These are phyloP conservation scores for Ogataea hybrid DNA, from an alignment of 1,139 yeast species.

Conservation along the genomic window DNA sequence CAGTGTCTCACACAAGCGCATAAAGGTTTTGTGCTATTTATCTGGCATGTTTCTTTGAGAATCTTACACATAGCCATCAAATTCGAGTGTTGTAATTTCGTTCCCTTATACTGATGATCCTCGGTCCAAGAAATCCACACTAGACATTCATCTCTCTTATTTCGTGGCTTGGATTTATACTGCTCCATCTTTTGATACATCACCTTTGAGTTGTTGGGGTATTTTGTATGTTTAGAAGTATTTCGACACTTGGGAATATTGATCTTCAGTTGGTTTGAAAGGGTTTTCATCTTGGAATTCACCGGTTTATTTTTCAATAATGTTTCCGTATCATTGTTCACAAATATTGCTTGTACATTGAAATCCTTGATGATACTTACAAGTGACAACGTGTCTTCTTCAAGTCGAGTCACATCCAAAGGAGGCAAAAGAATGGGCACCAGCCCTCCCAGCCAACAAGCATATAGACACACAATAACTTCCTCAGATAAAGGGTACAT, in stretches of 20 bases:
- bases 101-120: constrained; percentile 69
- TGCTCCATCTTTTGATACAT: constrained; percentile 43
- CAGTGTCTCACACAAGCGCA: constrained; percentile 88
- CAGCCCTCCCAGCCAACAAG: constrained; percentile 82
- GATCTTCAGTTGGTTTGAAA: constrained; percentile 40
- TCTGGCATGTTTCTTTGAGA: constrained; percentile 87
- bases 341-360: constrained; percentile 67
- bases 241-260: constrained; percentile 60
- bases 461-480: constrained; percentile 76
- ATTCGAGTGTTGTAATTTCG: constrained; percentile 53
- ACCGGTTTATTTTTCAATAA: constrained; percentile 69
- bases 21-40: constrained; percentile 68
- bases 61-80: constrained; percentile 82
- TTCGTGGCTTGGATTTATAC: constrained; percentile 44
- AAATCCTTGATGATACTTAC: constrained; percentile 66
- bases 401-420: constrained; percentile 58
- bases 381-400: constrained; percentile 75
- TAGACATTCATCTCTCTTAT: constrained; percentile 37
- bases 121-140: constrained; percentile 55
- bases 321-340: constrained; percentile 74
- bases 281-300: constrained; percentile 59
- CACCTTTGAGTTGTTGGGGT: constrained; percentile 47
- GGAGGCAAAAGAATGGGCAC: constrained; percentile 81
- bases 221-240: constrained; percentile 63
- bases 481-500: constrained; percentile 91